Conservation (phyloP, 306 rosid genomes). For the Prunus dulcis region DNA sequence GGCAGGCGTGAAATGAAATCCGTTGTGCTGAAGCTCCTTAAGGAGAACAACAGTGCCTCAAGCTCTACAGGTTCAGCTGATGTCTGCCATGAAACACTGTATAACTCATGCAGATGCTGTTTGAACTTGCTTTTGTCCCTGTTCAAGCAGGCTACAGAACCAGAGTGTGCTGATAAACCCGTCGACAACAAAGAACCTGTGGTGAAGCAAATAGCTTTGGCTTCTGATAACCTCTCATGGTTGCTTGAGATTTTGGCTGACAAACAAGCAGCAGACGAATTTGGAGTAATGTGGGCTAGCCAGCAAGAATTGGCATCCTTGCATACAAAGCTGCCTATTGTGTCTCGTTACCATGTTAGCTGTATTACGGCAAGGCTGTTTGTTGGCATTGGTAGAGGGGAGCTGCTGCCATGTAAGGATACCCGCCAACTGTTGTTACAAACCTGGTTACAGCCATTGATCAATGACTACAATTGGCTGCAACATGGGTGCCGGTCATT, state of each 20-base stretch:
- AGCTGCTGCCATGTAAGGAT: slow-evolving; percentile 67
- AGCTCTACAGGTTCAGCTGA: slow-evolving; percentile 45
- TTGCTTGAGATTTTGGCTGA: slow-evolving; percentile 78
- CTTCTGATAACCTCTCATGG: slow-evolving; percentile 86
- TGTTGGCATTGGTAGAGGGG: slow-evolving; percentile 85
- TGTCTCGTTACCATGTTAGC: slow-evolving; percentile 69
- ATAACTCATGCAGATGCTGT: slow-evolving; percentile 63
- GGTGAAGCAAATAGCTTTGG: slow-evolving; percentile 64
- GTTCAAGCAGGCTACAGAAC: slow-evolving; percentile 70
- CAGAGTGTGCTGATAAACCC: slow-evolving; percentile 36
- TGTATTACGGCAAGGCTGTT: slow-evolving; percentile 72
- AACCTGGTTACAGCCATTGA: slow-evolving; percentile 90
- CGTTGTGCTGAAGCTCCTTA: slow-evolving; percentile 76
- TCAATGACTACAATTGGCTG: slow-evolving; percentile 82
- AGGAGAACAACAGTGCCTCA: slow-evolving; percentile 58
- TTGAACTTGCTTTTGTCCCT: slow-evolving; percentile 49
- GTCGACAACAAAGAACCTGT: slow-evolving; percentile 46
- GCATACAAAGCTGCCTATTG: slow-evolving; percentile 56
- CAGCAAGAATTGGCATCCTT: slow-evolving; percentile 75
- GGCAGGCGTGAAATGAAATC: slow-evolving; percentile 92
- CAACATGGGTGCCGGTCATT: slow-evolving; percentile 81
- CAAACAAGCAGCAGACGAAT: slow-evolving; percentile 82
- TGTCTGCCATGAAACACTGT: slow-evolving; percentile 54
- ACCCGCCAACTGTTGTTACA: slow-evolving; percentile 63
- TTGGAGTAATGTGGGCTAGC: slow-evolving; percentile 72